Evolutionary conservation across 2,329 filamentous ascomycete species (phyloP), one percentile per base, ranked within the genome.

Genomic region (Clonostachys sp.): DNA sequence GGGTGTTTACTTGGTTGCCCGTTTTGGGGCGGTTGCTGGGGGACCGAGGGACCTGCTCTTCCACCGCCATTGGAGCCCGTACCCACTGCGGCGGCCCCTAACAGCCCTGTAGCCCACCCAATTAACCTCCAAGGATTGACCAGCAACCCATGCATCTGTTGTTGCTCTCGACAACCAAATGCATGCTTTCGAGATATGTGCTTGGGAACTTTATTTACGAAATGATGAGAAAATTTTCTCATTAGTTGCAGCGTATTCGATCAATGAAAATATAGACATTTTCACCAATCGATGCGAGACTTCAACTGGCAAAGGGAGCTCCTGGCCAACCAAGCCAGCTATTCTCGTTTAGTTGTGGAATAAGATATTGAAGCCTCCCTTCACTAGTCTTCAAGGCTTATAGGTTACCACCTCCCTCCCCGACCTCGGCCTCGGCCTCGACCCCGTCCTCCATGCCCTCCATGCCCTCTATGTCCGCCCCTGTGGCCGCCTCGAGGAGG

Each of bases 401-500:
- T 30, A 30, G 24, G 10, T 30, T 8, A 30, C 50, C 42, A 16
- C 54, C 52, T 46, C 56, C 42, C 49, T 45, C 57, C 49, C 45
- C 57, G 47, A 10, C 60, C 56, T 16, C 59, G 46, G 9, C 58
- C 54, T 40, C 60, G 46, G 12, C 65, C 59, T 10, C 60, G 48
- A 13, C 60, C 55, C 24, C 61, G 42, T 35, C 60, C 50, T 14
- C 60, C 55, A 41, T 63, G 48, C 17, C 63, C 58, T 43, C 70
- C 60, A 3, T 67, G 49, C 5, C 67, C 53, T 41, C 72, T 54
- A 4, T 72, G 58, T 10, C 70, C 55, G 6, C 71, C 57, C 12
- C 70, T 55, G 10, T 66, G 58, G 13, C 67, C 56, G 0, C 69
- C 62, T n/a, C 68, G 52, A 10, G 66, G 55, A 12, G 66, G 58